Conservation (phyloP, 805 yeast species). For the Pichia kluyveri region DNA sequence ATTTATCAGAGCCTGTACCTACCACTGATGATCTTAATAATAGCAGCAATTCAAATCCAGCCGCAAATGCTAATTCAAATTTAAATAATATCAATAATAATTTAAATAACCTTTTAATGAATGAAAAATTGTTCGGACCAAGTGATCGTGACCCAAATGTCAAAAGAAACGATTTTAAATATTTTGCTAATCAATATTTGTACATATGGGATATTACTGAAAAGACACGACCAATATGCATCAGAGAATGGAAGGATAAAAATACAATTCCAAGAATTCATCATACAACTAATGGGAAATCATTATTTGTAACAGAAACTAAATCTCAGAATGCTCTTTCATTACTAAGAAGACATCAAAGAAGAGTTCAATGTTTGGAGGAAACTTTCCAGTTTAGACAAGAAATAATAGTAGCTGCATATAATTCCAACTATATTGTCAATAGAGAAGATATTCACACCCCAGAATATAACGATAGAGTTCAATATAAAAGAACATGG, state of each 20-base stretch:
- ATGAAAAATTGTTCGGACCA: conserved; percentile 81
- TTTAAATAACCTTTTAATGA: conserved; percentile 59
- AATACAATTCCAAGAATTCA: conserved; percentile 47
- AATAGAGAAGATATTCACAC: neutral
- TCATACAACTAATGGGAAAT: conserved; percentile 60
- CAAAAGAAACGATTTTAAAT: conserved; percentile 73
- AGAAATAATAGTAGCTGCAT: conserved; percentile 22
- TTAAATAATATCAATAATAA: conserved; percentile 14
- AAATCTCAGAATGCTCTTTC: conserved; percentile 11
- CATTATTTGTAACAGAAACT: conserved; percentile 70
- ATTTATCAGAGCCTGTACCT: conserved; percentile 39
- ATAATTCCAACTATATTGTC: neutral
- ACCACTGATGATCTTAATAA: conserved; percentile 4
- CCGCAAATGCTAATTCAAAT: conserved; percentile 3
- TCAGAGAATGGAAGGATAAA: conserved; percentile 64
- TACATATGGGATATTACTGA: conserved; percentile 77
- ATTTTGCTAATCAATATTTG: conserved; percentile 66
- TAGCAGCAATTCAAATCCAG: neutral
- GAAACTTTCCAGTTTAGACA: conserved; percentile 26
- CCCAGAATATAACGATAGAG: conserved; percentile 18
- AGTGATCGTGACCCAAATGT: conserved; percentile 84
- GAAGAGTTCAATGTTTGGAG: conserved; percentile 24
- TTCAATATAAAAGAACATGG: conserved; percentile 15
- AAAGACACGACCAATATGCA: conserved; percentile 68
- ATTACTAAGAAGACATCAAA: conserved; percentile 19